A percentile compares a stretch with the other conserved stretches of the same genome.
These are phyloP conservation scores for Botrytis cinerea DNA, from an alignment of 2,329 filamentous ascomycete genomes.

Conservation along the genomic window DNA sequence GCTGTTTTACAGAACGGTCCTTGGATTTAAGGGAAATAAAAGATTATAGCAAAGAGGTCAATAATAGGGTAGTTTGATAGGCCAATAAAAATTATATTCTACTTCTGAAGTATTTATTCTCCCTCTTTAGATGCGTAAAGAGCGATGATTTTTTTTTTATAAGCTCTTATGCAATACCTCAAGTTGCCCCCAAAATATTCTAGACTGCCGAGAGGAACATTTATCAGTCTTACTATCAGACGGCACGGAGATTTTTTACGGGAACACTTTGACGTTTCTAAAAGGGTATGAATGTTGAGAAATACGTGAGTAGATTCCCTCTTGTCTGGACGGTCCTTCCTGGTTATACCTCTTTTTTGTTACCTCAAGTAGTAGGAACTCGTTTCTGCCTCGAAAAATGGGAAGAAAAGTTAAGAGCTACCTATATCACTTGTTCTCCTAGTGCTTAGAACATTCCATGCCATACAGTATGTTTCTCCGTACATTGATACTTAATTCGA, in stretches of 20 bases:
- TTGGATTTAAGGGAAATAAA: constrained; percentile 16
- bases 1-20: constrained; percentile 10
- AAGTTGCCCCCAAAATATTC: neutral
- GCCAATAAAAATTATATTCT: neutral
- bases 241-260: too few relatives aligned
- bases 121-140: neutral
- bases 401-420: neutral
- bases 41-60: neutral
- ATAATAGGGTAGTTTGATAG: neutral
- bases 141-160: too few relatives aligned
- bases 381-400: neutral
- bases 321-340: neutral
- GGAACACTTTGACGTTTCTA: neutral
- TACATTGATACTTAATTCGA: neutral
- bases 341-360: neutral
- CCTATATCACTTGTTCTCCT: neutral
- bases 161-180: neutral
- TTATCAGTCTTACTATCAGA: neutral
- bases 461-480: neutral
- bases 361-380: neutral
- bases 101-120: neutral
- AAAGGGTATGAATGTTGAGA: neutral
- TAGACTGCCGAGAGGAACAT: neutral
- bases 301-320: neutral
- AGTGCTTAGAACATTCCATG: neutral